Evolutionary conservation across 805 yeast genomes (phyloP).

Genomic region (Candida arabinofermentans): DNA sequence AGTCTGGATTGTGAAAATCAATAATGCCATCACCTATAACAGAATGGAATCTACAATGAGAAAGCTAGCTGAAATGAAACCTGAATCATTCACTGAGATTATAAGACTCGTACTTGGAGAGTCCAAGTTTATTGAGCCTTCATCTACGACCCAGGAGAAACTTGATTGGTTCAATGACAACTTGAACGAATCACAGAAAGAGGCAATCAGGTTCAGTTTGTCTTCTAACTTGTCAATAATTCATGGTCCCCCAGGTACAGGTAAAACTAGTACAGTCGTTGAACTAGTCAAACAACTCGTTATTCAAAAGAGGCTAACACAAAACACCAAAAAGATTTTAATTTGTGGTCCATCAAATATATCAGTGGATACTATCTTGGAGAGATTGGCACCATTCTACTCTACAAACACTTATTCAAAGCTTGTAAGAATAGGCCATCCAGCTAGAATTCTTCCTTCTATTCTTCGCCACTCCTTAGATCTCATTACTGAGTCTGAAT

Average conservation of each 20-base stretch:
- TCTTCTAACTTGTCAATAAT: conserved; percentile 52
- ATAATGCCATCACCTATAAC: conserved; percentile 68
- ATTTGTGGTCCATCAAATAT: conserved; percentile 95
- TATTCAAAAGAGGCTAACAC: conserved; percentile 22
- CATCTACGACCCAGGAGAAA: conserved; percentile 5
- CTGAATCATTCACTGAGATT: conserved; percentile 33
- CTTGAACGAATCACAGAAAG: conserved; percentile 66
- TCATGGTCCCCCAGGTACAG: conserved; percentile 85
- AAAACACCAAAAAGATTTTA: conserved; percentile 45
- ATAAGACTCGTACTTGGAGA: conserved; percentile 47
- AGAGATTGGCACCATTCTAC: conserved; percentile 51
- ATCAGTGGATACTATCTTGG: conserved; percentile 86
- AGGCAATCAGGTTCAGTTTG: conserved; percentile 67
- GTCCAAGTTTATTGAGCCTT: conserved; percentile 30
- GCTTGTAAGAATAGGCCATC: conserved; percentile 88
- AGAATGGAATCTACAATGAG: conserved; percentile 77
- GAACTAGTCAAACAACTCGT: conserved; percentile 76
- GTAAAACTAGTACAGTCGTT: conserved; percentile 79
- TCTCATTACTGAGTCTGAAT: conserved; percentile 53
- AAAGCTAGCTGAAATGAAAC: conserved; percentile 48
- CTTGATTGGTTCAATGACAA: conserved; percentile 37
- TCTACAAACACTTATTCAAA: conserved; percentile 34
- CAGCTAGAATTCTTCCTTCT: conserved; percentile 69
- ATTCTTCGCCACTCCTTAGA: conserved; percentile 75
- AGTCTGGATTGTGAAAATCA: conserved; percentile 64